These are phyloP conservation scores for Epichloe baconii DNA, from an alignment of 2,329 filamentous ascomycete species.

Conservation along the genomic window DNA sequence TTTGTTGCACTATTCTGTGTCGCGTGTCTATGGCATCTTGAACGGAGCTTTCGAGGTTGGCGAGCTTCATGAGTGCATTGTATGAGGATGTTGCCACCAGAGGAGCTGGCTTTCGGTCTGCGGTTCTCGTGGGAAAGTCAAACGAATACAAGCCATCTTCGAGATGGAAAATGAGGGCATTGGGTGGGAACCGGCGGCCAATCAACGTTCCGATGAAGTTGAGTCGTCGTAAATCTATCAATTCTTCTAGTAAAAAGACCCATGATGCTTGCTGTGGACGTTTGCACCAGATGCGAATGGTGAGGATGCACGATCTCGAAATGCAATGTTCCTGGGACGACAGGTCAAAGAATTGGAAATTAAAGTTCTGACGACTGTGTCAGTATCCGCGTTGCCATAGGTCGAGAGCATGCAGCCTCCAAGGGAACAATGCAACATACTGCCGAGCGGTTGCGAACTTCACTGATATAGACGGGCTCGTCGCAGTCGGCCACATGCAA, in stretches of 20 bases:
- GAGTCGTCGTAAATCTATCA: conserved; percentile 56
- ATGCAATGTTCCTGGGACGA: conserved; percentile 46
- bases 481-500: conserved; percentile 53
- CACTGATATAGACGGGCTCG: conserved; percentile 82
- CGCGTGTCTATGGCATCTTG: conserved; percentile 76
- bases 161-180: conserved; percentile 76
- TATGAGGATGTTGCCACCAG: conserved; percentile 61
- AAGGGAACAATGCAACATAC: conserved; percentile 19
- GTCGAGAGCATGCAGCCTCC: neutral
- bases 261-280: conserved; percentile 36
- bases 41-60: conserved; percentile 80
- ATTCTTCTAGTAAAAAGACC: conserved; percentile 56
- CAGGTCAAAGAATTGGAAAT: conserved; percentile 75
- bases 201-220: conserved; percentile 66
- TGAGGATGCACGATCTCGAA: conserved; percentile 52
- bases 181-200: conserved; percentile 61
- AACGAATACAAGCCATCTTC: conserved; percentile 76
- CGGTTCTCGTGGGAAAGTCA: conserved; percentile 43
- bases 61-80: conserved; percentile 74
- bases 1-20: conserved; percentile 62
- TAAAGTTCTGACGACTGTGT: conserved; percentile 51
- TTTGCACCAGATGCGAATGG: conserved; percentile 62
- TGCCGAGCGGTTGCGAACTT: conserved; percentile 65
- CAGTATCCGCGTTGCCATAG: neutral
- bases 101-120: conserved; percentile 40